phyloP scores from a whole-genome alignment of 2,329 filamentous ascomycete species.

The Xylariaceae sp. region DNA sequence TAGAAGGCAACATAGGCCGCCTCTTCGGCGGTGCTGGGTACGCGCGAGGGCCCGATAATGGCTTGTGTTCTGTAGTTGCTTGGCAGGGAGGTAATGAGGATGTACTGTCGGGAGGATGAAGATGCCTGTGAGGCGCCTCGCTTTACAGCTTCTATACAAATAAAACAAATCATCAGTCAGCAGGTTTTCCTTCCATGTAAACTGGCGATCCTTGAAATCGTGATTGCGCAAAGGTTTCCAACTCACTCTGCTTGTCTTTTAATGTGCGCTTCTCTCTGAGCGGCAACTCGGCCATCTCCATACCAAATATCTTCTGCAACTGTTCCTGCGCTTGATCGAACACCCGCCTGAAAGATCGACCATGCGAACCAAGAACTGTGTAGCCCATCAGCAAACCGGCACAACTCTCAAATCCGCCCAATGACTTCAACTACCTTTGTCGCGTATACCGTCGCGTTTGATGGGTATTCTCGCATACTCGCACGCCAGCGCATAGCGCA shows the following conservation, averaged over 20 bases:
- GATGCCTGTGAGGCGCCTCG: constrained; percentile 43
- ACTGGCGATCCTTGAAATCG: not conserved
- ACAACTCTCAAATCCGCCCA: not conserved
- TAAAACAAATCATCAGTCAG: constrained; percentile 9
- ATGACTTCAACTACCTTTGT: constrained; percentile 47
- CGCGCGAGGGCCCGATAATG: constrained; percentile 64
- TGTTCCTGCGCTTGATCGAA: constrained; percentile 72
- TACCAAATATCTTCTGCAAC: constrained; percentile 73
- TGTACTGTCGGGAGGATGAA: constrained; percentile 64
- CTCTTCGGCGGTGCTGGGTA: constrained; percentile 62
- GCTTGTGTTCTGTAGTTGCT: constrained; percentile 57
- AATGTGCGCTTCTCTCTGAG: constrained; percentile 74
- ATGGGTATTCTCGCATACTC: constrained; percentile 59
- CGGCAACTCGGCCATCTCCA: constrained; percentile 83
- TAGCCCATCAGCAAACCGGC: not conserved
- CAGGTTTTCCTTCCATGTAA: constrained; percentile 31
- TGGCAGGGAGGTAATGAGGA: constrained; percentile 70
- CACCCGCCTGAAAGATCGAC: constrained; percentile 67
- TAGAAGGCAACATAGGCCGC: constrained; percentile 78
- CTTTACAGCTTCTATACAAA: constrained; percentile 33
- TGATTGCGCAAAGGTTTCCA: not conserved
- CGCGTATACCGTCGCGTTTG: constrained; percentile 56
- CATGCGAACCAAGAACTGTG: constrained; percentile 64
- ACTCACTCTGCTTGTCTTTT: constrained; percentile 65
- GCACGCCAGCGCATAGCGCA: constrained; percentile 63